Conservation (phyloP, 2,329 filamentous ascomycete genomes). For the Pseudogymnoascus sp. region DNA sequence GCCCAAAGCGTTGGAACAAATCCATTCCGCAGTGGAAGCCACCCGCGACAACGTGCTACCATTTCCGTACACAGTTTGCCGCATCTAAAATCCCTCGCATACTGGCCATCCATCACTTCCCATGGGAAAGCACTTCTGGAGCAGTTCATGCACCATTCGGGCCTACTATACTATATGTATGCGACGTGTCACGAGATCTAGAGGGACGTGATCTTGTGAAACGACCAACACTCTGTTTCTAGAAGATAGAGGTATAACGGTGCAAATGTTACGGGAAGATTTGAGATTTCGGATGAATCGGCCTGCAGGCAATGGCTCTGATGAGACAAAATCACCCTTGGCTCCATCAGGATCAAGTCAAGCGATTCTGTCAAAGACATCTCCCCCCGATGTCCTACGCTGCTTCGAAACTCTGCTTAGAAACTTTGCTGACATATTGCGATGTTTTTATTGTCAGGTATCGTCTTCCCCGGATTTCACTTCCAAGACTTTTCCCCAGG, state of each 20-base stretch:
- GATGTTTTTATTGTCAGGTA: background rate
- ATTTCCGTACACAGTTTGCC: background rate
- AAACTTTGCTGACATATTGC: background rate
- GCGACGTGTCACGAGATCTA: slow-evolving; percentile 2
- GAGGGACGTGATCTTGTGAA: background rate
- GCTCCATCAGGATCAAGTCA: background rate
- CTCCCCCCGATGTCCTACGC: background rate
- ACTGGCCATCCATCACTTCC: background rate
- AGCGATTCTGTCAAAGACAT: background rate
- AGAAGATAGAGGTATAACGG: background rate
- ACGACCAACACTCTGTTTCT: background rate
- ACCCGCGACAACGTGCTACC: background rate
- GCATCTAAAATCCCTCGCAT: background rate
- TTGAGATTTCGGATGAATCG: background rate
- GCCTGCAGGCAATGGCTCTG: background rate
- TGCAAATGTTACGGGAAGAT: background rate
- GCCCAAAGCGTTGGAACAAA: background rate
- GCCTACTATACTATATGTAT: background rate
- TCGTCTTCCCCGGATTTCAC: background rate
- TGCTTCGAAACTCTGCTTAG: background rate
- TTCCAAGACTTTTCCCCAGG: background rate
- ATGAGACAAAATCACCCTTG: background rate
- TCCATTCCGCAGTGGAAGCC: background rate
- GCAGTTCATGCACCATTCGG: slow-evolving; percentile 1
- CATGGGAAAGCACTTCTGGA: background rate